Evolutionary conservation across 495 filamentous ascomycete genomes (phyloP).

Genomic region (Annulohypoxylon bovei): DNA sequence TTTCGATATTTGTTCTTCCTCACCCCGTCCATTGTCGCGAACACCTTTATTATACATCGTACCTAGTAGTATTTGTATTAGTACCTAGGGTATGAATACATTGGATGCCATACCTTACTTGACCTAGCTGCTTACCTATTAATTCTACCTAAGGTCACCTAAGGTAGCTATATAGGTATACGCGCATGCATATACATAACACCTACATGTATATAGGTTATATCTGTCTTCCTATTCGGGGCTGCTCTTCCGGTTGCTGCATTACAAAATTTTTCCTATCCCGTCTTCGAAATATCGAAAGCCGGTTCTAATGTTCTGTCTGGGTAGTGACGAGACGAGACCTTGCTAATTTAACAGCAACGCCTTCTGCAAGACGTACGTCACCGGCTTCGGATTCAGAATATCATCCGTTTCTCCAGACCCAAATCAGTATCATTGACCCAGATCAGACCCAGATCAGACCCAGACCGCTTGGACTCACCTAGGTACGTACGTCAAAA

Average conservation of each 20-base stretch:
- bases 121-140: slow-evolving; percentile 10
- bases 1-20: neutral
- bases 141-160: neutral
- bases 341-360: slow-evolving; percentile 21
- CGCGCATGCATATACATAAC: slow-evolving; percentile 4
- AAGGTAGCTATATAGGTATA: slow-evolving; percentile 1
- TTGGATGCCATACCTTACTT: slow-evolving; percentile 19
- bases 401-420: slow-evolving; percentile 27
- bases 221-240: slow-evolving; percentile 26
- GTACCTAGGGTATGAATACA: neutral
- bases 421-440: neutral
- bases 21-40: neutral
- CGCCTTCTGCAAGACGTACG: slow-evolving; percentile 34
- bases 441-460: neutral
- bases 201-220: slow-evolving; percentile 7
- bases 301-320: slow-evolving; percentile 18
- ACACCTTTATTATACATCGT: neutral
- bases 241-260: slow-evolving; percentile 29
- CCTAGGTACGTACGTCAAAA: slow-evolving; percentile 25
- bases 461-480: slow-evolving; percentile 33
- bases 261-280: slow-evolving; percentile 28
- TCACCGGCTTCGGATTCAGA: slow-evolving; percentile 36
- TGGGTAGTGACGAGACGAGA: slow-evolving; percentile 33
- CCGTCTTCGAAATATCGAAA: slow-evolving; percentile 21
- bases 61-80: neutral